Evolutionary conservation across 768 basidiomycete species (phyloP).

Genomic region (Amanita jacksonii): DNA sequence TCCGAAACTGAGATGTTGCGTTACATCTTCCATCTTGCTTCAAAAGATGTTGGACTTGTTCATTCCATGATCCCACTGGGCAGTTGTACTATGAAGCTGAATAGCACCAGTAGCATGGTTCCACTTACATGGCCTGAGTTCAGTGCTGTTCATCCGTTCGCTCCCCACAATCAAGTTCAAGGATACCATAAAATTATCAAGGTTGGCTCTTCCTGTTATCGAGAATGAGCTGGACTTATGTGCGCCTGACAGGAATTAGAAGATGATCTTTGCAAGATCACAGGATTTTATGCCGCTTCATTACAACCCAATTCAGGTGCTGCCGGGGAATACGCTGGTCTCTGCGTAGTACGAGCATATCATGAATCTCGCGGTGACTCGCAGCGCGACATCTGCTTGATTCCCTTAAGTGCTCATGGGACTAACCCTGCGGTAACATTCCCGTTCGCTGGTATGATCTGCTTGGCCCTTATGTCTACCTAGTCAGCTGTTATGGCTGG

Average conservation of each 20-base stretch:
- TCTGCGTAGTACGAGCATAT: conserved; percentile 89
- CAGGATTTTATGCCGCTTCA: conserved; percentile 92
- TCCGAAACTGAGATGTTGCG: conserved; percentile 99
- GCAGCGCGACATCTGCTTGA: conserved; percentile 84
- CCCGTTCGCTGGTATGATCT: not conserved
- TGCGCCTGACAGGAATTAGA: conserved; percentile 67
- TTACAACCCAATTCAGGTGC: conserved; percentile 99
- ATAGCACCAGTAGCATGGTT: conserved; percentile 97
- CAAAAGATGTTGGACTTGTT: conserved; percentile 89
- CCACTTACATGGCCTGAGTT: conserved; percentile 95
- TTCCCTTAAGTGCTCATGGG: conserved; percentile 94
- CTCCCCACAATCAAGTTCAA: conserved; percentile 77
- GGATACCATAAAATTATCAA: conserved; percentile 81
- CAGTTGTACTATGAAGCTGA: conserved; percentile 97
- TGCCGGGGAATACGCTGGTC: conserved; percentile 95
- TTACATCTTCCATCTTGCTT: conserved; percentile 88
- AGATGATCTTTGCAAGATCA: conserved; percentile 83
- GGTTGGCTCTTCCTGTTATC: conserved; percentile 24
- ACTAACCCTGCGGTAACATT: conserved; percentile 89
- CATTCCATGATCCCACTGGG: conserved; percentile 96
- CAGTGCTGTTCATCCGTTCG: conserved; percentile 86
- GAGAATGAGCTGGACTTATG: not conserved
- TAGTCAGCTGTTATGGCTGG: conserved; percentile 97
- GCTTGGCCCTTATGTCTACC: conserved; percentile 11
- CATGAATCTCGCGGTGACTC: conserved; percentile 82